Evolutionary conservation across 441 rosid species (phyloP), one percentile per base, ranked within the genome.

Genomic region (Erodium moschatum): DNA sequence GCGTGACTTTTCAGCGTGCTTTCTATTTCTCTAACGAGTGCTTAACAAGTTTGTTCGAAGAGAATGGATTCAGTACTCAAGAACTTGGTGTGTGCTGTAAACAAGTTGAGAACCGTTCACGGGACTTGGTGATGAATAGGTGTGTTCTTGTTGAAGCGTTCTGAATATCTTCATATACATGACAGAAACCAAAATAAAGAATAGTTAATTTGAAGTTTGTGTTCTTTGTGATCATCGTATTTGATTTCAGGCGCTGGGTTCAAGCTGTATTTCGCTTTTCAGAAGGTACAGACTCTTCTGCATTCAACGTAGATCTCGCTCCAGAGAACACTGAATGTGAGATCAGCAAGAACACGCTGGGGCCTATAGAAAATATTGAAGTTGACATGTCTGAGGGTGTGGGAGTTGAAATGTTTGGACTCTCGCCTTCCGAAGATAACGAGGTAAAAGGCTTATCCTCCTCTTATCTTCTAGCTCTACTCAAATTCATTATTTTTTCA

Each of bases 91-190:
- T 91, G 74, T 89, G 88, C 76, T 86, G 89, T 85, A 93, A 91
- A 80, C 89, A 93, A 88, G 93, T 93, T 72, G 96, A 91, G 85
- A 93, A 91, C 72, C 90, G 95, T 62, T 85, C 93, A 10, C 87
- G 90, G 19, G 93, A 91, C 76, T 70, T 93, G 72, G 85, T 93
- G 69, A 91, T 93, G 97, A 89, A 91, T 77, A 81, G 97, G 85
- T 85, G 80, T 16, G 33, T 64, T 24, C 64, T 24, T 35, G 64
- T 42, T 8, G 12, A 2, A 42, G 3, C 6, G 38, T 33, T 33
- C 38, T 33, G 38, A 33, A 33, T 33, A 1, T 33, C 38, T 33
- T 33, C 38, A 33, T 3, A 33, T 3, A 33, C 38, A 33, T 5
- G 4, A 33, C 38, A 33, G 38, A 33, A 33, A 33, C 38, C 27